phyloP scores from a whole-genome alignment of 163 green algal species.

The Chloromonas sp. region DNA sequence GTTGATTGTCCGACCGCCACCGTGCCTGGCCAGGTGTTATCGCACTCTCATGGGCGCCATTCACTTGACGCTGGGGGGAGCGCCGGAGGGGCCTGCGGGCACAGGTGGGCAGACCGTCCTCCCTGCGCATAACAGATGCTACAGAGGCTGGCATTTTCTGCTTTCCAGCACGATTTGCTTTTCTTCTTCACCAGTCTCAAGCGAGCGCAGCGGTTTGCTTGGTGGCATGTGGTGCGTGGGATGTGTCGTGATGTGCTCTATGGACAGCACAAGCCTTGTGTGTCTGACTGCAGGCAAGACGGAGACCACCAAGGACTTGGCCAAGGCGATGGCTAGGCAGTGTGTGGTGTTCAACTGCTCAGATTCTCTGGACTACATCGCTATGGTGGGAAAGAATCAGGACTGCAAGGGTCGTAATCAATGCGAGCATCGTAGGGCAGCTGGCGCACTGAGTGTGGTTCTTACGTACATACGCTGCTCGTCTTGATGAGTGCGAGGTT shows the following conservation, averaged over 20 bases:
- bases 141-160: too few species aligned
- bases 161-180: neutral
- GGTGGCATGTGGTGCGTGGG: too few species aligned
- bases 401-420: neutral
- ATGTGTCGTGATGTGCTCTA: too few species aligned
- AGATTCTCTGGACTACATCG: constrained; percentile 74
- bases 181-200: neutral
- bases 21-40: constrained; percentile 35
- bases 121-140: too few species aligned
- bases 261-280: too few species aligned
- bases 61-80: constrained; percentile 59
- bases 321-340: constrained; percentile 66
- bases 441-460: too few species aligned
- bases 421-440: neutral
- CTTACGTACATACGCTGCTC: too few species aligned
- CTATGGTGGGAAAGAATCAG: constrained; percentile 41
- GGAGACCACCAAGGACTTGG: constrained; percentile 68
- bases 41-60: constrained; percentile 64
- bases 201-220: too few species aligned
- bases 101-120: constrained; percentile 5
- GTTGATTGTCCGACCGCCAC: too few species aligned
- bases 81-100: constrained; percentile 62
- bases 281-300: constrained; percentile 50
- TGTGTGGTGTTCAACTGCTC: constrained; percentile 83
- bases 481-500: too few species aligned